These are phyloP conservation scores for Plasmopara viticola DNA, from an alignment of 352 stramenopile species.

Conservation along the genomic window DNA sequence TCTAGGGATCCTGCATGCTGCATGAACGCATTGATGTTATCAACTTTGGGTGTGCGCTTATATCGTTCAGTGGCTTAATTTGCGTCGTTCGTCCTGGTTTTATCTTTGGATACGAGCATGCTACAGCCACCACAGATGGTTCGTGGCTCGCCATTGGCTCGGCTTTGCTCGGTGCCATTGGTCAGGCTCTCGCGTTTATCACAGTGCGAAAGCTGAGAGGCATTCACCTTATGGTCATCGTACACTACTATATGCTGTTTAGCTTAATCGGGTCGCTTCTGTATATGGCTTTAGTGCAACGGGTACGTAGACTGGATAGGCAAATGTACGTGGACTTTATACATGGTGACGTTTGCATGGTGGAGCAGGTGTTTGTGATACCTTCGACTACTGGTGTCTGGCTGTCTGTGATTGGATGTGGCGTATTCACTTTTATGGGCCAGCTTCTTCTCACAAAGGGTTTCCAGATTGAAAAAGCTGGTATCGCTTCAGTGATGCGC, in stretches of 20 bases:
- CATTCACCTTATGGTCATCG: slow-evolving; percentile 52
- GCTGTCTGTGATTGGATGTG: slow-evolving; percentile 42
- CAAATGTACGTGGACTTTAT: background rate
- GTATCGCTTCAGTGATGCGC: slow-evolving; percentile 77
- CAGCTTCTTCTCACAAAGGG: slow-evolving; percentile 72
- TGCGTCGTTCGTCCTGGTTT: slow-evolving; percentile 47
- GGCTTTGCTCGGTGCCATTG: slow-evolving; percentile 49
- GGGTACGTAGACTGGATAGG: slow-evolving; percentile 21
- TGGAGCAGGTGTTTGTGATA: slow-evolving; percentile 37
- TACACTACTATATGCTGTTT: slow-evolving; percentile 80
- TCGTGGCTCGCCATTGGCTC: slow-evolving; percentile 46
- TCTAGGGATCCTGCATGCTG: slow-evolving; percentile 35
- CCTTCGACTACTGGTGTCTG: slow-evolving; percentile 36
- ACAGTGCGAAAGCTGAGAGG: slow-evolving; percentile 54
- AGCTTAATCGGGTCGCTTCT: slow-evolving; percentile 37
- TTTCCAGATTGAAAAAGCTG: slow-evolving; percentile 80
- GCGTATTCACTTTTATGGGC: slow-evolving; percentile 61
- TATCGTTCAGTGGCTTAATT: slow-evolving; percentile 42
- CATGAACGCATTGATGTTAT: slow-evolving; percentile 38
- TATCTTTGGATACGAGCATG: slow-evolving; percentile 46
- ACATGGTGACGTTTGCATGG: slow-evolving; percentile 2
- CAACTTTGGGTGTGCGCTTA: slow-evolving; percentile 35
- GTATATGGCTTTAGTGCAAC: slow-evolving; percentile 52
- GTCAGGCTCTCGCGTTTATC: slow-evolving; percentile 68
- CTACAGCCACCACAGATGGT: slow-evolving; percentile 30